These are phyloP conservation scores for Echeveria elegans DNA, from an alignment of 164 flowering plant species.

Conservation along the genomic window DNA sequence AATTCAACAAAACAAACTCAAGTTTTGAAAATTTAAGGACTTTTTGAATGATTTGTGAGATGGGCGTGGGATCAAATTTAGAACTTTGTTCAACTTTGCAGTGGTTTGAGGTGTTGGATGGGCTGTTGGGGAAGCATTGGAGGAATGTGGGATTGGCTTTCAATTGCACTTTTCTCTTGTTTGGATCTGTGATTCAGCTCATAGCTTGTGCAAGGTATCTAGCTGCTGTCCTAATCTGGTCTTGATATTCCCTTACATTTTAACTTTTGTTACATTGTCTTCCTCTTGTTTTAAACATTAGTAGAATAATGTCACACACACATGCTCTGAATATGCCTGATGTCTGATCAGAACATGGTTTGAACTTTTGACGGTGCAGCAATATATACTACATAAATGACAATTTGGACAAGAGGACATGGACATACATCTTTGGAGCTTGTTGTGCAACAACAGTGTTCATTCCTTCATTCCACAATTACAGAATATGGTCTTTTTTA, in stretches of 20 bases:
- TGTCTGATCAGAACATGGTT: too few relatives aligned
- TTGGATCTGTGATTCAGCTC: slow-evolving; percentile 99
- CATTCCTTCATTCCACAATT: slow-evolving; percentile 96
- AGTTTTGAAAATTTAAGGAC: too few relatives aligned
- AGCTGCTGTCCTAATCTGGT: neutral
- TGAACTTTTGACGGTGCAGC: too few relatives aligned
- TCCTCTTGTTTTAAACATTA: neutral
- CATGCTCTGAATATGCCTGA: too few relatives aligned
- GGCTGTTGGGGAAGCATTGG: slow-evolving; percentile 94
- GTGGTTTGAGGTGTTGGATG: slow-evolving; percentile 99
- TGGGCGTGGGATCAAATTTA: slow-evolving; percentile 3
- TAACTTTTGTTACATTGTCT: slow-evolving; percentile 3
- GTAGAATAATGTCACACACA: neutral
- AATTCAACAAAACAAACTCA: neutral
- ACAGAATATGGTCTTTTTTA: slow-evolving; percentile 96
- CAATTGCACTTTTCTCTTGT: slow-evolving; percentile 96
- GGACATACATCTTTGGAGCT: slow-evolving; percentile 99
- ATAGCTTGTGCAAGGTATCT: slow-evolving; percentile 96
- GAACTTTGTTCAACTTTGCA: slow-evolving; percentile 15
- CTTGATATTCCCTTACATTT: slow-evolving; percentile 1
- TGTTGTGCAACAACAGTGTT: slow-evolving; percentile 99
- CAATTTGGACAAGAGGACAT: slow-evolving; percentile 95
- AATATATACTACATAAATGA: slow-evolving; percentile 98
- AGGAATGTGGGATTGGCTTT: slow-evolving; percentile 95
- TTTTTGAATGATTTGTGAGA: slow-evolving; percentile 11